Conservation (phyloP, 2,329 filamentous ascomycete species). For the Aspergillus sclerotialis region DNA sequence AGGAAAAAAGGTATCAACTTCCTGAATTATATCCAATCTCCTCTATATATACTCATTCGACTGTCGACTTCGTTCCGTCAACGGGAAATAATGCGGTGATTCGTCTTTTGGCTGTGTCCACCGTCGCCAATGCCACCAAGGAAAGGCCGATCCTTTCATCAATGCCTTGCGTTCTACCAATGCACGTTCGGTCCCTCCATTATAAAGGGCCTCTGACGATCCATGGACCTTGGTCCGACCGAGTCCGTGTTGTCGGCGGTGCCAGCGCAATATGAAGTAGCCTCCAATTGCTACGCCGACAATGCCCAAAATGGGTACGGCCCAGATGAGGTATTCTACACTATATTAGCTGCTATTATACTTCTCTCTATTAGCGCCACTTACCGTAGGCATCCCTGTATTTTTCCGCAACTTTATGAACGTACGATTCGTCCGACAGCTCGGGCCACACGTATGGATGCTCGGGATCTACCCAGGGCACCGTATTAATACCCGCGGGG, state of each 20-base stretch:
- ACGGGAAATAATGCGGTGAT: slow-evolving; percentile 17
- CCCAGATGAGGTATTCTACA: neutral
- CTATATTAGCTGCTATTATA: neutral
- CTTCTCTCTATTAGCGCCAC: slow-evolving; percentile 1
- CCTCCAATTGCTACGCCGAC: slow-evolving; percentile 11
- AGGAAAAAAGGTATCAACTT: no score
- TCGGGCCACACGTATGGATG: slow-evolving; percentile 15
- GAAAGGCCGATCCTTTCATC: slow-evolving; percentile 3
- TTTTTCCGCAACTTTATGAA: slow-evolving; percentile 1
- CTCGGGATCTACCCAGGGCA: slow-evolving; percentile 25
- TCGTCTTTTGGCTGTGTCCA: slow-evolving; percentile 14
- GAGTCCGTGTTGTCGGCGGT: no score
- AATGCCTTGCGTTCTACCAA: slow-evolving; percentile 13
- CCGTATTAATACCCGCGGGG: slow-evolving; percentile 22
- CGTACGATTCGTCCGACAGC: slow-evolving; percentile 4
- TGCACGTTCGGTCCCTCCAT: no score
- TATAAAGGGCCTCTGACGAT: no score
- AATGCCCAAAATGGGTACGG: slow-evolving; percentile 2
- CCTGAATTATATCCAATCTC: no score
- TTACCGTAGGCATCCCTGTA: slow-evolving; percentile 1
- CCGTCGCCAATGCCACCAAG: slow-evolving; percentile 28
- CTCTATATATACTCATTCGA: slow-evolving; percentile 8
- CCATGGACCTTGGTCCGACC: no score
- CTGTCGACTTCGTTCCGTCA: slow-evolving; percentile 19
- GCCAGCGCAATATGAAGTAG: neutral